Conservation (phyloP, 306 rosid genomes). For the Ammopiptanthus mongolicus region DNA sequence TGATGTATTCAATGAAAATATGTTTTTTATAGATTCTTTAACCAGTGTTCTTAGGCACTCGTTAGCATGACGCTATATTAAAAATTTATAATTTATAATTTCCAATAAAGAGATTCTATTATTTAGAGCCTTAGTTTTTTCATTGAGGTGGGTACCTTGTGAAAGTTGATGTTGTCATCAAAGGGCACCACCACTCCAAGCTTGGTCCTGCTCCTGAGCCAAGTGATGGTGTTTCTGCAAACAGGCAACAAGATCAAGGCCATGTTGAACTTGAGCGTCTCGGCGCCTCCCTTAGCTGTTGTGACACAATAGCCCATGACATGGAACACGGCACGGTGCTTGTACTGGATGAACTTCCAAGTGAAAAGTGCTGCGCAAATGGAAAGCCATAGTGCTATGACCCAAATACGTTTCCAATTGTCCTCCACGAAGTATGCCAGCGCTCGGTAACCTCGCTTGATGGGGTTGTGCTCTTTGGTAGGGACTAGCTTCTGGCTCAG, state of each 20-base stretch:
- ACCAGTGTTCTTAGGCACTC: too few species aligned
- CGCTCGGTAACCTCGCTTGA: conserved; percentile 35
- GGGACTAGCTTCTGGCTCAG: conserved; percentile 76
- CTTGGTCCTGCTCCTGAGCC: conserved; percentile 71
- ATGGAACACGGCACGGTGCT: conserved; percentile 53
- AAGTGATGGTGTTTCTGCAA: conserved; percentile 79
- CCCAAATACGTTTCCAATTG: conserved; percentile 82
- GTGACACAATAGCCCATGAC: conserved; percentile 89
- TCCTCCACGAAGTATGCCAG: conserved; percentile 61
- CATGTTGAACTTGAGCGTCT: conserved; percentile 84
- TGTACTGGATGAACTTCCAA: conserved; percentile 78
- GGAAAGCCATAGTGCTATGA: conserved; percentile 53
- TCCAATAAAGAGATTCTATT: too few species aligned
- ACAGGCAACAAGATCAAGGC: conserved; percentile 76
- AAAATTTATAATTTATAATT: too few species aligned
- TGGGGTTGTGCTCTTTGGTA: conserved; percentile 68
- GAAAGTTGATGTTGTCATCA: conserved; percentile 85
- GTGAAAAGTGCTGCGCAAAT: conserved; percentile 65
- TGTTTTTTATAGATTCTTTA: too few species aligned
- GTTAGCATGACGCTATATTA: too few species aligned
- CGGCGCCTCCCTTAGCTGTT: conserved; percentile 76
- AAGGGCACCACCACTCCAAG: conserved; percentile 58
- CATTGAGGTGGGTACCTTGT: conserved; percentile 42
- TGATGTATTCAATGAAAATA: too few species aligned
- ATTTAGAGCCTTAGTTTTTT: too few species aligned